Base-by-base conservation (phyloP, 371 early-diverging fungal species). In the Ordospora pajunii region DNA sequence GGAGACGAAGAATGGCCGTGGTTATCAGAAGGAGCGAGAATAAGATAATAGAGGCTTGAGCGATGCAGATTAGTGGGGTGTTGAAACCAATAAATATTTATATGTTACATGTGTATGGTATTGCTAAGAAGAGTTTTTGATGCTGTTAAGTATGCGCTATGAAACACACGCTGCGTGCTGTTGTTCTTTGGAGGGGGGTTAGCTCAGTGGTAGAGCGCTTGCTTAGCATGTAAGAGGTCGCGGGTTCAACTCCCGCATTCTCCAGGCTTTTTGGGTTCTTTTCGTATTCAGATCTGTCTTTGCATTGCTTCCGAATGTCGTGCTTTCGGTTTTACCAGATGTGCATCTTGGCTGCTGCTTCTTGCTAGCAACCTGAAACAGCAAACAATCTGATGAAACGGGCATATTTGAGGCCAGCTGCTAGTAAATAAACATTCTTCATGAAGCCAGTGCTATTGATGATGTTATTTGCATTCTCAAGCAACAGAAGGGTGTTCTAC, bases 161-260 rank as follows among this genome's bases (percentile, higher is more conserved):
- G 32, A 32, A 32, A 32, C 1, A 5, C 32, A 5, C 32, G 32
- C 2, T 32, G 5, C 32, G 32, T 1, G 1, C 5, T 32, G 5
- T 1, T n/a, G 2, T 8, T 67, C 19, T 14, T 19, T 50, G 23
- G 27, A 50, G 73, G 73, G 65, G 65, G 63, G 65, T 73, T 84
- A 82, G 84, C 84, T 85, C 82, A 84, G 81, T 80, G 84, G 85
- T 84, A 85, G 82, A 85, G 84, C 83, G 81, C 78, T 85, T 80
- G 84, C 80, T 85, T 84, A 80, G 85, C 84, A 81, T 82, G 80
- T 76, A 79, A 83, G 82, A 85, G 85, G 84, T 82, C 80, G 40
- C 77, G 85, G 85, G 85, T 83, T 85, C 85, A 81, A 85, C 73
- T 65, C 85, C 85, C 81, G 81, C 75, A 82, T 78, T 85, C 72